Conservation (phyloP, 768 basidiomycete genomes). For the Boletus reticulatus region DNA sequence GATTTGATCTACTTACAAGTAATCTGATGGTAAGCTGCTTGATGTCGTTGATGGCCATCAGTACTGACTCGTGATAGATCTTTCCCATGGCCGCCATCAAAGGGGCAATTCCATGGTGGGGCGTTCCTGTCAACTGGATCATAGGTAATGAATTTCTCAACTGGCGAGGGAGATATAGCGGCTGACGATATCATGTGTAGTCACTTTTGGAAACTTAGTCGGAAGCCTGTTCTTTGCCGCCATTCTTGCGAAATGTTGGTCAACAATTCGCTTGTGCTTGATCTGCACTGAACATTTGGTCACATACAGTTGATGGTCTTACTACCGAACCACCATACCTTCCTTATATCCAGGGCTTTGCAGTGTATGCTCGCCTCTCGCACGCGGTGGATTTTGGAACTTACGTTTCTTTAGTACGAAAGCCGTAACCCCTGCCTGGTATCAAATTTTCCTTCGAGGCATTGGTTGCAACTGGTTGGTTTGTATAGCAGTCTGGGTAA, state of each 20-base stretch:
- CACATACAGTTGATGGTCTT: conserved; percentile 52
- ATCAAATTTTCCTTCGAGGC: conserved; percentile 70
- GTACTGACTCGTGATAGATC: conserved; percentile 37
- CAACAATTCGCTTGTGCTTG: neutral
- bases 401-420: conserved; percentile 46
- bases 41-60: neutral
- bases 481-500: conserved; percentile 68
- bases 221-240: conserved; percentile 72
- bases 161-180: neutral
- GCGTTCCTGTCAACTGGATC: conserved; percentile 63
- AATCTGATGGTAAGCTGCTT: conserved; percentile 62
- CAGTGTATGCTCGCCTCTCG: conserved; percentile 45
- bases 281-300: neutral
- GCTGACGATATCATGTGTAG: conserved; percentile 34
- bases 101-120: conserved; percentile 67
- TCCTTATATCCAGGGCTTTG: conserved; percentile 50
- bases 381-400: neutral
- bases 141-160: conserved; percentile 45
- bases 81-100: conserved; percentile 69
- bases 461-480: conserved; percentile 81
- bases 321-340: conserved; percentile 58
- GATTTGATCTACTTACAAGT: conserved; percentile 68
- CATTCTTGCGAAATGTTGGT: conserved; percentile 62
- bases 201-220: conserved; percentile 64
- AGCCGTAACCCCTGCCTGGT: conserved; percentile 62